These are phyloP conservation scores for Tolypocladium guangdongense DNA, from an alignment of 2,329 filamentous ascomycete genomes.

Conservation along the genomic window DNA sequence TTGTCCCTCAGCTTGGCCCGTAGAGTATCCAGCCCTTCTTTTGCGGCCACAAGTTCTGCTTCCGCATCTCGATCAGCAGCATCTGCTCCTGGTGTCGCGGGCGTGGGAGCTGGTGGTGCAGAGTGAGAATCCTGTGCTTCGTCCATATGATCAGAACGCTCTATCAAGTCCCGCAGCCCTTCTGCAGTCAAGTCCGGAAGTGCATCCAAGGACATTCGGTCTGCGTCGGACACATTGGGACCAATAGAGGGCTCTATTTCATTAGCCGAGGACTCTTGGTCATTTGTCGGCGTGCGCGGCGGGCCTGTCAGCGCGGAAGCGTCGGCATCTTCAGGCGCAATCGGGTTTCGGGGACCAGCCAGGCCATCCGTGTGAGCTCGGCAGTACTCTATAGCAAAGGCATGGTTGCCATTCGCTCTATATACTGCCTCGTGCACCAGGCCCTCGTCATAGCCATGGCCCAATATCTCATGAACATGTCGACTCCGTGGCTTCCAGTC, in stretches of 20 bases:
- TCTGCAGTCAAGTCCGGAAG: constrained; percentile 18
- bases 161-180: constrained; percentile 16
- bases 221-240: constrained; percentile 17
- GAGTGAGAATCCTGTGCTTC: background rate
- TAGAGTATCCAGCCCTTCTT: constrained; percentile 71
- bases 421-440: constrained; percentile 73
- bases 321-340: constrained; percentile 49
- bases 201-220: constrained; percentile 26
- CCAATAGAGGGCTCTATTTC: constrained; percentile 12
- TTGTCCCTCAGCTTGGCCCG: constrained; percentile 62
- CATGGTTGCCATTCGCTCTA: constrained; percentile 58
- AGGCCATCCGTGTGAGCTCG: constrained; percentile 46
- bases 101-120: constrained; percentile 4
- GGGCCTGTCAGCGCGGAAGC: constrained; percentile 18
- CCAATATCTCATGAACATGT: constrained; percentile 19
- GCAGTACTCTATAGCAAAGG: constrained; percentile 64
- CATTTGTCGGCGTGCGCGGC: constrained; percentile 6
- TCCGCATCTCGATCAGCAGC: constrained; percentile 7
- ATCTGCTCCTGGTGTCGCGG: constrained; percentile 5
- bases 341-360: constrained; percentile 52
- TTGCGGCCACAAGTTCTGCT: constrained; percentile 23
- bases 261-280: constrained; percentile 11
- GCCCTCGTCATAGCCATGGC: constrained; percentile 34
- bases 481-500: constrained; percentile 28
- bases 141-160: constrained; percentile 7